Conservation (phyloP, 148 eudicot species). For the Agrostemma githago region DNA sequence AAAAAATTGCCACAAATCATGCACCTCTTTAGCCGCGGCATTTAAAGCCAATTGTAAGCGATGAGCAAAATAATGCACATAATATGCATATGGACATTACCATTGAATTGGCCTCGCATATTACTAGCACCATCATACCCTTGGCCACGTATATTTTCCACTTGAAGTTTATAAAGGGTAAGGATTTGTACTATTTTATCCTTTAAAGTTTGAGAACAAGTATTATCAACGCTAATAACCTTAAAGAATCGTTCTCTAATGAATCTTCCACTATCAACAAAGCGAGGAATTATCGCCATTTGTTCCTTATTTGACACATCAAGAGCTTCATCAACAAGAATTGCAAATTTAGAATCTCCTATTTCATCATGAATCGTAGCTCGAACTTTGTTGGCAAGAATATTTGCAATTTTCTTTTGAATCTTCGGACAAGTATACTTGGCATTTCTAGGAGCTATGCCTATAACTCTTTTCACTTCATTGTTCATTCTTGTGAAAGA, state of each 20-base stretch:
- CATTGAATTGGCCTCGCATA: conserved; percentile 1
- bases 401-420: too few species aligned
- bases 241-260: conserved; percentile 17
- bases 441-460: too few species aligned
- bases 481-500: too few species aligned
- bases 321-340: too few species aligned
- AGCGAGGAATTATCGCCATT: conserved; percentile 16
- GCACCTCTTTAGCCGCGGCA: not conserved
- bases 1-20: too few species aligned
- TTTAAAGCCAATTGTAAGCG: not conserved
- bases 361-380: too few species aligned
- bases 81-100: not conserved
- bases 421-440: too few species aligned
- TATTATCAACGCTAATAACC: conserved; percentile 17
- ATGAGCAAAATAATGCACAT: not conserved
- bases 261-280: conserved; percentile 19
- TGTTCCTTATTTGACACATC: conserved; percentile 16
- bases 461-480: too few species aligned
- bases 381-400: too few species aligned
- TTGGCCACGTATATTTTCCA: not conserved
- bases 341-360: too few species aligned
- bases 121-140: conserved; percentile 4
- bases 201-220: conserved; percentile 16
- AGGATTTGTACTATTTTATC: not conserved
- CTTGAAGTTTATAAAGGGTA: not conserved